Percentiles rank a stretch among this genome's conserved stretches.
Conservation (phyloP, 176 grass and related monocot genomes). For the Carex parvula region DNA sequence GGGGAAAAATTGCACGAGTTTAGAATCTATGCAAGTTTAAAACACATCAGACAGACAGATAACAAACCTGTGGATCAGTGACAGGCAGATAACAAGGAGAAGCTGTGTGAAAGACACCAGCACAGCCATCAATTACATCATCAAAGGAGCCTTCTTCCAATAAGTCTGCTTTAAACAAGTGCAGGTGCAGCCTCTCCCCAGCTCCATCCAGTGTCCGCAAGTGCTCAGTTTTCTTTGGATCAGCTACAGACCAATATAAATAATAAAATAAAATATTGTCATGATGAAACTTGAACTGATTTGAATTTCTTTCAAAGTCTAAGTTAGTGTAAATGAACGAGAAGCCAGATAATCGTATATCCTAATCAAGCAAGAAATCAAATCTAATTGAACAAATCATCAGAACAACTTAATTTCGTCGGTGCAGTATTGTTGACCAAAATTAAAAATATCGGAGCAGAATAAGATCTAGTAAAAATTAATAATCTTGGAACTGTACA, state of each 20-base stretch:
- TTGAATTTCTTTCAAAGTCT: no score
- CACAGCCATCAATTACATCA: no score
- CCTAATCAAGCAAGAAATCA: not conserved
- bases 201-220: no score
- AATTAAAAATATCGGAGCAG: not conserved
- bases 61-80: no score
- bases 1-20: not conserved
- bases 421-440: not conserved
- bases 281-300: not conserved
- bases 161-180: no score
- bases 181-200: no score
- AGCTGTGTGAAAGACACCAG: no score
- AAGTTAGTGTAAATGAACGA: no score
- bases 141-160: no score
- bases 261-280: not conserved
- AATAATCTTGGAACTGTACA: not conserved
- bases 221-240: no score
- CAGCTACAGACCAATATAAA: not conserved
- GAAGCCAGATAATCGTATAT: no score
- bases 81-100: no score
- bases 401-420: not conserved
- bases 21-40: not conserved
- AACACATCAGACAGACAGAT: not conserved
- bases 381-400: not conserved
- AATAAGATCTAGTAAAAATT: not conserved